Evolutionary conservation across 352 stramenopile species (phyloP).

Genomic region (Phytopythium kandeliae): DNA sequence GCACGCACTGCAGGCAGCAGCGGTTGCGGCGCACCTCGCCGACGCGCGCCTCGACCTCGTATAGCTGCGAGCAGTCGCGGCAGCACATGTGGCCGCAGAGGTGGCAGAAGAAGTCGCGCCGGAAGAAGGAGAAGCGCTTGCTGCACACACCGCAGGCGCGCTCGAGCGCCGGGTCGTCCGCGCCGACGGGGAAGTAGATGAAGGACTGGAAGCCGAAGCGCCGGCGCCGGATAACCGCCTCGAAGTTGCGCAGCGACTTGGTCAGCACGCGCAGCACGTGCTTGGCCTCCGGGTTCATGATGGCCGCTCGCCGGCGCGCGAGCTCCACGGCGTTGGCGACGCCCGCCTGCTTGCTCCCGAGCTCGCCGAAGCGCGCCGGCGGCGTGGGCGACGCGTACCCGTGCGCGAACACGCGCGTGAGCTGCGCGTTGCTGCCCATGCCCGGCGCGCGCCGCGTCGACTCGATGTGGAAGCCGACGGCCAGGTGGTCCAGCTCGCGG

Average conservation of each 20-base stretch:
- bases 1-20: slow-evolving; percentile 36
- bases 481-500: slow-evolving; percentile 45
- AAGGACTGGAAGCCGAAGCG: slow-evolving; percentile 58
- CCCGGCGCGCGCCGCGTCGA: slow-evolving; percentile 15
- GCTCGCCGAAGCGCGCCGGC: slow-evolving; percentile 23
- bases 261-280: slow-evolving; percentile 39
- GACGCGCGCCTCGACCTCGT: slow-evolving; percentile 41
- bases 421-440: slow-evolving; percentile 25
- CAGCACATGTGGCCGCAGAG: slow-evolving; percentile 44
- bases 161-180: slow-evolving; percentile 18
- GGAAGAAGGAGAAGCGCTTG: slow-evolving; percentile 39
- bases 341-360: slow-evolving; percentile 2
- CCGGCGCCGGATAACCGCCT: slow-evolving; percentile 41
- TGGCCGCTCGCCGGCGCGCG: slow-evolving; percentile 18
- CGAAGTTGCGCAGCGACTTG: slow-evolving; percentile 38
- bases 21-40: slow-evolving; percentile 36
- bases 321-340: slow-evolving; percentile 20
- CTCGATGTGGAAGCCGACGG: slow-evolving; percentile 47
- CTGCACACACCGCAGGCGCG: slow-evolving; percentile 35
- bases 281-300: slow-evolving; percentile 49
- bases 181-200: slow-evolving; percentile 34
- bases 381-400: slow-evolving; percentile 43
- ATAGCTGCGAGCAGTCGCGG: slow-evolving; percentile 32
- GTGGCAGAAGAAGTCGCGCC: slow-evolving; percentile 49
- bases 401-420: slow-evolving; percentile 49